These are phyloP conservation scores for Claviceps sp. DNA, from an alignment of 2,329 filamentous ascomycete species.

Conservation along the genomic window DNA sequence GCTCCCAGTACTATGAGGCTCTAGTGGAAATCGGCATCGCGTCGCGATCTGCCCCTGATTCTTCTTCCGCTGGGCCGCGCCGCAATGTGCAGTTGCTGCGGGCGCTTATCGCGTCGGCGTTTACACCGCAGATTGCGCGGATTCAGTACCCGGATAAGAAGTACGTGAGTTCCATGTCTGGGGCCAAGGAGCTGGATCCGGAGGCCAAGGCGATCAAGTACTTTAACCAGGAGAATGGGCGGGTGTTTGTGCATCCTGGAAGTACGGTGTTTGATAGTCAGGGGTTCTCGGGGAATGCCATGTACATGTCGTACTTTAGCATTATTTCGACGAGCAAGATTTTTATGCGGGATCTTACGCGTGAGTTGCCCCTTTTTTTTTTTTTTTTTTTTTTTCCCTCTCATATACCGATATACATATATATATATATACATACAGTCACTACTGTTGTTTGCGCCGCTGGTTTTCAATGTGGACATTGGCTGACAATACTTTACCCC, in stretches of 20 bases:
- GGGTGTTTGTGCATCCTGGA: slow-evolving; percentile 86
- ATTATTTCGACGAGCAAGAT: slow-evolving; percentile 89
- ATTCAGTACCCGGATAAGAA: slow-evolving; percentile 95
- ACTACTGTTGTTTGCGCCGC: too few relatives aligned
- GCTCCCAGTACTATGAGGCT: slow-evolving; percentile 72
- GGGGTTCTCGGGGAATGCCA: slow-evolving; percentile 58
- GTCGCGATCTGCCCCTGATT: slow-evolving; percentile 23
- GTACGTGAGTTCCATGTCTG: slow-evolving; percentile 74
- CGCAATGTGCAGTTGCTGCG: slow-evolving; percentile 42
- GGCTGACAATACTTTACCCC: not conserved
- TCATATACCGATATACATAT: too few relatives aligned
- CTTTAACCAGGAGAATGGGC: slow-evolving; percentile 70
- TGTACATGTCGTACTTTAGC: slow-evolving; percentile 79
- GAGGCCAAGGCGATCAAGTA: slow-evolving; percentile 88
- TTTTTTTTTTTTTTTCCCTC: not conserved
- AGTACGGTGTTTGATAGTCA: slow-evolving; percentile 78
- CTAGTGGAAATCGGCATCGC: slow-evolving; percentile 78
- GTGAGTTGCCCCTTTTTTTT: slow-evolving; percentile 33
- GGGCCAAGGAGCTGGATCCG: slow-evolving; percentile 83
- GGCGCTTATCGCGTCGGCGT: slow-evolving; percentile 58
- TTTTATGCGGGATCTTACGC: slow-evolving; percentile 82
- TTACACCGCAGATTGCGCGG: slow-evolving; percentile 75
- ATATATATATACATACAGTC: too few relatives aligned
- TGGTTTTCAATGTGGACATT: too few relatives aligned
- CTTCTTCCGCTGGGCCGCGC: slow-evolving; percentile 11